Evolutionary conservation across 2,329 filamentous ascomycete genomes (phyloP).

Genomic region (Phialophora macrospora): DNA sequence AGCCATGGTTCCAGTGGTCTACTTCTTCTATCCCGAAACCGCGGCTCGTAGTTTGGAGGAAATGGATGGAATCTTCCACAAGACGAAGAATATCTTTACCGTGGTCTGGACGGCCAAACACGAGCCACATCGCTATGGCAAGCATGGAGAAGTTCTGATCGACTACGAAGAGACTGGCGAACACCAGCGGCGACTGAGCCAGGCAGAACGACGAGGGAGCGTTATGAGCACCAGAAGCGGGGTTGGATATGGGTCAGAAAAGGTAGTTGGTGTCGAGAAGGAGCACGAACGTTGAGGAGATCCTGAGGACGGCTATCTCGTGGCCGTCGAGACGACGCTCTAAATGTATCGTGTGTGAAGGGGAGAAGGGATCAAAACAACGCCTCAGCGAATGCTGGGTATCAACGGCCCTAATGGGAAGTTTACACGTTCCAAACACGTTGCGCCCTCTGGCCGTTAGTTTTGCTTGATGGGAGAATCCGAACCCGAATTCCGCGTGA

Average conservation of each 20-base stretch:
- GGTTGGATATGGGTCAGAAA: conserved; percentile 20
- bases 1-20: conserved; percentile 60
- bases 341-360: not conserved
- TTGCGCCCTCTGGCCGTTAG: not conserved
- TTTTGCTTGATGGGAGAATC: not conserved
- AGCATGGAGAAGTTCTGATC: conserved; percentile 62
- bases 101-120: conserved; percentile 57
- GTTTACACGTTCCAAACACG: not conserved
- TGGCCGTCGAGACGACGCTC: not conserved
- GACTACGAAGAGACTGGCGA: conserved; percentile 55
- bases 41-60: conserved; percentile 67
- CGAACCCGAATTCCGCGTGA: not conserved
- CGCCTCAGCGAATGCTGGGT: not conserved
- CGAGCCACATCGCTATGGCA: conserved; percentile 62
- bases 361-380: not conserved
- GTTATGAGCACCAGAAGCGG: conserved; percentile 14
- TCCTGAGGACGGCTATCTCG: not conserved
- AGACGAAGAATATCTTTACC: conserved; percentile 56
- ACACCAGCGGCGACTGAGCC: conserved; percentile 43
- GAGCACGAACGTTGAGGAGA: conserved; percentile 3
- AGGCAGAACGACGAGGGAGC: conserved; percentile 26
- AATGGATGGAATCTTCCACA: conserved; percentile 70
- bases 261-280: conserved; percentile 11
- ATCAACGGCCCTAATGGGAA: conserved; percentile 24
- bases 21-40: conserved; percentile 67